phyloP scores from a whole-genome alignment of 169 alveolate species.

The Haemoproteus tartakovskyi region DNA sequence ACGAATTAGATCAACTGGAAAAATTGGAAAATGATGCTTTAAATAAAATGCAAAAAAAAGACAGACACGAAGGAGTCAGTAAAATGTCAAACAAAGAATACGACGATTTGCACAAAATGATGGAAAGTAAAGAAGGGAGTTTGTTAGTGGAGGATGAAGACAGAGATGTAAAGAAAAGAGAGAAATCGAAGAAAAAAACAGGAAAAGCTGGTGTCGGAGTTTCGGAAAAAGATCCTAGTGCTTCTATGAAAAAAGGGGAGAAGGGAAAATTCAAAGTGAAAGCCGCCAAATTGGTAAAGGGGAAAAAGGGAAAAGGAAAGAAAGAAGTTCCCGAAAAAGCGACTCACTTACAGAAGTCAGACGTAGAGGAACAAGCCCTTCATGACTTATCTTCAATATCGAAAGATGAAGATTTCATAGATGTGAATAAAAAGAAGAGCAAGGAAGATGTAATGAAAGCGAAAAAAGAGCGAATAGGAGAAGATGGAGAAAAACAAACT shows the following conservation, averaged over 20 bases:
- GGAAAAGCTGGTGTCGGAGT: no score
- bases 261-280: no score
- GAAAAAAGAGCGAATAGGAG: background rate
- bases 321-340: background rate
- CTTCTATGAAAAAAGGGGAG: background rate
- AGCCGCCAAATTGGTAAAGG: background rate
- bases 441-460: background rate
- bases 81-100: slow-evolving; percentile 21
- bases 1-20: slow-evolving; percentile 60
- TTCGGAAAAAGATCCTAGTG: background rate
- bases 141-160: slow-evolving; percentile 6
- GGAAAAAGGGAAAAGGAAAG: background rate
- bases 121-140: background rate
- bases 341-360: no score
- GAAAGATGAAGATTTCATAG: no score
- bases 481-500: background rate
- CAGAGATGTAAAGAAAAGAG: slow-evolving; percentile 5
- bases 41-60: slow-evolving; percentile 23
- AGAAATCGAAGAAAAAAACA: background rate
- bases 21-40: slow-evolving; percentile 27
- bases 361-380: no score
- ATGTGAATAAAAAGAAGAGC: no score
- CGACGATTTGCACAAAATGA: slow-evolving; percentile 21
- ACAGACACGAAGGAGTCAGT: slow-evolving; percentile 9
- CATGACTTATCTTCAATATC: no score